phyloP scores from a whole-genome alignment of 164 flowering plant genomes.

The Vitis labrusca region DNA sequence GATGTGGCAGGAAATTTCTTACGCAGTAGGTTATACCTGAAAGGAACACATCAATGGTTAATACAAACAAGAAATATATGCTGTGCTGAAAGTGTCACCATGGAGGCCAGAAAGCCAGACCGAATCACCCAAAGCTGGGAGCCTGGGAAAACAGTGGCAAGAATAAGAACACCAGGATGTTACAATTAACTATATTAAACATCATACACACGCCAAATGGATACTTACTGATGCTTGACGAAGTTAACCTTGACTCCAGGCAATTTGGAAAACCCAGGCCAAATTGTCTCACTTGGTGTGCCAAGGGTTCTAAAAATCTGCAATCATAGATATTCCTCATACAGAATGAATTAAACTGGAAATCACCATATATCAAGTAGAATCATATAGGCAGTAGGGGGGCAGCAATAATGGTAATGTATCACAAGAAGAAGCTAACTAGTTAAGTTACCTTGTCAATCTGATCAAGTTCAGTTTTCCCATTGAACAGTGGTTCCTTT shows the following conservation, averaged over 20 bases:
- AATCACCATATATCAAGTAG: conserved; percentile 5
- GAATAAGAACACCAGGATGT: conserved; percentile 38
- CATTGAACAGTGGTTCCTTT: conserved; percentile 83
- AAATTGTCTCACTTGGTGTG: conserved; percentile 82
- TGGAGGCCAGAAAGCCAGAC: conserved; percentile 76
- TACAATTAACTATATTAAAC: neutral
- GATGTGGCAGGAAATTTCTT: conserved; percentile 85
- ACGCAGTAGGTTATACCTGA: conserved; percentile 84
- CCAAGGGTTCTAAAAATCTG: conserved; percentile 87
- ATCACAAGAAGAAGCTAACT: neutral
- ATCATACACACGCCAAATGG: neutral
- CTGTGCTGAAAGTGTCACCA: conserved; percentile 45
- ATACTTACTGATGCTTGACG: conserved; percentile 78
- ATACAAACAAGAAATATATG: conserved; percentile 19
- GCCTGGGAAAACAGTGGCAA: conserved; percentile 74
- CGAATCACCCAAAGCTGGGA: conserved; percentile 92
- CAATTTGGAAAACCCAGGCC: conserved; percentile 84
- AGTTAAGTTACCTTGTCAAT: conserved; percentile 73
- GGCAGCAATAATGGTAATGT: neutral
- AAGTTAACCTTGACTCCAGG: conserved; percentile 86
- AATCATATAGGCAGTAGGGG: neutral
- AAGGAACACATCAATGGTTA: conserved; percentile 39
- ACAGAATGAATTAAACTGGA: neutral
- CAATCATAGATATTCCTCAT: neutral
- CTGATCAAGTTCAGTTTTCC: conserved; percentile 91